A percentile compares a stretch with the other conserved stretches of the same genome.
Conservation (phyloP, 805 yeast genomes). For the Ogataea philodendri region DNA sequence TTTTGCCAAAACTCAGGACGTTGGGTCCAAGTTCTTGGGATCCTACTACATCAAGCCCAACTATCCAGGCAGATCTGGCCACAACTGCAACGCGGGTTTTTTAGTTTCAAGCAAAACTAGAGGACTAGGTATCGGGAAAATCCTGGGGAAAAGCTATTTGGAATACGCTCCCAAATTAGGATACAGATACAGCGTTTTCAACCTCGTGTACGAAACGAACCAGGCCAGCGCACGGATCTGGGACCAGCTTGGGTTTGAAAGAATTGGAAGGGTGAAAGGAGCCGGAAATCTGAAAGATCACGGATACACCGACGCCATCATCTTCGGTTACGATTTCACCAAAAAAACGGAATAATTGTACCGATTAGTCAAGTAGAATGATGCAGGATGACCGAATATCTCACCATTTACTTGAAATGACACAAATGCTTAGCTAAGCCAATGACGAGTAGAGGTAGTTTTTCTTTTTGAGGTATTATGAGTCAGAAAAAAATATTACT, state of each 20-base stretch:
- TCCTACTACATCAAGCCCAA: constrained; percentile 83
- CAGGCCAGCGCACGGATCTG: constrained; percentile 73
- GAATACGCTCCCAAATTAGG: constrained; percentile 76
- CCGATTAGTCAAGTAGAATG: too few species aligned
- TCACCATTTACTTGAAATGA: too few species aligned
- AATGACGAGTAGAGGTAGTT: too few species aligned
- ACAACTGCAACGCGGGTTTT: constrained; percentile 86
- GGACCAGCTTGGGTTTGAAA: constrained; percentile 79
- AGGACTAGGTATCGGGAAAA: constrained; percentile 61
- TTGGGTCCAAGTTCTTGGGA: constrained; percentile 59
- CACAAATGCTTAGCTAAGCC: too few species aligned
- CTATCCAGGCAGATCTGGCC: constrained; percentile 80
- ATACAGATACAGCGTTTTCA: constrained; percentile 79
- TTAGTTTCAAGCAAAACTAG: constrained; percentile 59
- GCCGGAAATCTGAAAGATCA: constrained; percentile 73
- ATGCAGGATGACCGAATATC: too few species aligned
- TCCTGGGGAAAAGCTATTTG: constrained; percentile 66
- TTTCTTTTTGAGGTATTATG: too few species aligned
- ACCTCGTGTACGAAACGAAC: constrained; percentile 81
- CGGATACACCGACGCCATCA: constrained; percentile 69
- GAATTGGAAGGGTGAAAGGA: constrained; percentile 71
- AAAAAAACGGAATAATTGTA: not conserved
- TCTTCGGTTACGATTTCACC: constrained; percentile 61
- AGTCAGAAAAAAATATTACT: constrained; percentile 10
- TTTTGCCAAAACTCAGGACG: constrained; percentile 27